A percentile compares a stretch with the other conserved stretches of the same genome.
Conservation (phyloP, 441 rosid genomes). For the Adansonia madagascariensis region DNA sequence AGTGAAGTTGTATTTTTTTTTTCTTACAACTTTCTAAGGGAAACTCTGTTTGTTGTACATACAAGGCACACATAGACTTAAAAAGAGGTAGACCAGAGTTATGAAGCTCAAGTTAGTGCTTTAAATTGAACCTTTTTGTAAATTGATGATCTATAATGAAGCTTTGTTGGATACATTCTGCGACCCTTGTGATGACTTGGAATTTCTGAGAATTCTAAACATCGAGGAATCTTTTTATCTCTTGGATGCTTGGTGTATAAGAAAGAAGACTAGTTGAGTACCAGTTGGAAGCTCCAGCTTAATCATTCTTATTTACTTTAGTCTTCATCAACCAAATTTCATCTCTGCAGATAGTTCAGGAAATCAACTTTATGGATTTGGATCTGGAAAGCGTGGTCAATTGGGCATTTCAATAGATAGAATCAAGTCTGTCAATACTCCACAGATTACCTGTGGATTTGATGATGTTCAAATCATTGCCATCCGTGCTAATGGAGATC, state of each 20-base stretch:
- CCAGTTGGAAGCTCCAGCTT: background rate
- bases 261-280: background rate
- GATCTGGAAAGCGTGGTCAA: constrained; percentile 88
- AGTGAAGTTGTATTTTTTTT: background rate
- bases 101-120: background rate
- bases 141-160: constrained; percentile 20
- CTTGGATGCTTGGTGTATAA: background rate
- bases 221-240: background rate
- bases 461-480: constrained; percentile 51
- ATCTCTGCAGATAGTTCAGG: constrained; percentile 35
- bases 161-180: constrained; percentile 17
- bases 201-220: background rate
- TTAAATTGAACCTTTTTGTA: background rate
- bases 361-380: constrained; percentile 70
- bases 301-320: background rate
- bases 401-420: constrained; percentile 55
- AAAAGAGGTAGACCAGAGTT: too few species aligned
- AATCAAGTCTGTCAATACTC: constrained; percentile 54
- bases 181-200: background rate
- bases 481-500: constrained; percentile 79
- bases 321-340: constrained; percentile 14
- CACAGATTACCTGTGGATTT: constrained; percentile 56
- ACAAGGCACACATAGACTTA: background rate
- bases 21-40: background rate
- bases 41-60: background rate